Evolutionary conservation across 1,284 basidiomycete species (phyloP), one percentile per base, ranked within the genome.

Genomic region (Wolfiporia cocos): DNA sequence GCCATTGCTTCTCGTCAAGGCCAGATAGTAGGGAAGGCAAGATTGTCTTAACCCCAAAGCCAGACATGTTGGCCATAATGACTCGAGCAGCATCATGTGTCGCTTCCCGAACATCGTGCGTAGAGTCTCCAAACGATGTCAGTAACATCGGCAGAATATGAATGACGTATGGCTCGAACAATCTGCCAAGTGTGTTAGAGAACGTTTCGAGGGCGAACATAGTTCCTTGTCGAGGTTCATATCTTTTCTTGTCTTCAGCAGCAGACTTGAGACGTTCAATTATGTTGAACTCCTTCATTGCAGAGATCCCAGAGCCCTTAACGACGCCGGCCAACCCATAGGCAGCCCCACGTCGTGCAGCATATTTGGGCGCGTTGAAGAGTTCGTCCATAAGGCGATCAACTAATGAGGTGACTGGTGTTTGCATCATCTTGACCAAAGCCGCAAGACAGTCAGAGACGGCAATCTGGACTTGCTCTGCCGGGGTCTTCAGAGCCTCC

Each of bases 1-100:
- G 77, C 96, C 96, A 99, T 62, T 99, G 96, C 63, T 97, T 98
- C 63, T 99, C 96, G 53, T 98, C 94, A 36, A 99, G 71, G 26
- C 93, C 95, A 26, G 84, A 85, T 4, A 99, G 74, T 6, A 99
- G 66, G 1, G 88, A 86, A 0, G 96, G 96, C 5, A 99, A 69
- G 48, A 99, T 93, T 40, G 93, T 77, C 68, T 99, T 99, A 62
- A 99, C 87, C 34, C 92, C 93, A 61, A 94, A 91, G 41, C 91
- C 93, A 7, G 92, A 95, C 58, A 99, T 75, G 52, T 90, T 90
- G 2, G 83, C 87, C 95, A 99, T 99, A 68, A 99, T 92, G 34
- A 93, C 84, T 45, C 86, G 81, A 5, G 94, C 84, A 1, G 96
- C 89, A 53, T 99, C 95, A 57, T 92, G 83, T 0, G 92, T 92